Base-by-base conservation (phyloP, 1,284 basidiomycete genomes). In the Bondarzewia mesenterica region DNA sequence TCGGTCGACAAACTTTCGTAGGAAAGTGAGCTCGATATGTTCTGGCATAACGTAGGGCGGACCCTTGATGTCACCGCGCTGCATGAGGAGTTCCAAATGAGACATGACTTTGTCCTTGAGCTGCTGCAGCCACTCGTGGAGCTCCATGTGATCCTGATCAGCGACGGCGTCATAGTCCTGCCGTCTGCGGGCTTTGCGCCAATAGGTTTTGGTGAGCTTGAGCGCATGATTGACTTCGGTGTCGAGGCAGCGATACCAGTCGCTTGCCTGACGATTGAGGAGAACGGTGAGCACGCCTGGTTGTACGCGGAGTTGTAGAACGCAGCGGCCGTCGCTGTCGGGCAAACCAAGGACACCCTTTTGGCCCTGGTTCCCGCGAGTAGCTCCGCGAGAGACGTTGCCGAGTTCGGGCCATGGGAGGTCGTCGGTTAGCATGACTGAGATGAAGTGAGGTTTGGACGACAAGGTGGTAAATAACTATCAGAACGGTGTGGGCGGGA, bases 51-150 rank as follows among this genome's bases (percentile, higher is more conserved):
- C 58, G 63, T 88, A 88, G 21, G 85, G 85, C 1, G 84, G 85
- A 14, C 85, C 85, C 58, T 82, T 81, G 35, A 88, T 88, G 56
- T 88, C 85, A 56, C 85, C 85, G 59, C 87, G 87, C 61, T 88
- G 85, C 80, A 88, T 87, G 55, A 89, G 77, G 2, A 88, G 70
- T 60, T 88, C 85, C 41, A 88, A 72, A 63, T 88, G 85, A 41
- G 83, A 84, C 85, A 88, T 88, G 46, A 82, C 85, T 64, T 88
- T 88, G 66, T 88, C 85, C 63, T 88, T 88, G 55, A 88, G 70
- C 63, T 88, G 85, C 59, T 88, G 85, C 1, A 88, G 68, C 85
- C 85, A 88, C 61, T 88, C 85, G 57, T 88, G 85, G 21, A 88
- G 66, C 60, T 88, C 85, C 85, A 88, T 88, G 58, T 88, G 85